A percentile compares a stretch with the other conserved stretches of the same genome.
phyloP scores from a whole-genome alignment of 176 grass and related monocot genomes.

The maize (Zea mays) region Zm-B73-REFERENCE-NAM-5.0 NC_050102.1:84464501-84465000 shows the following conservation, averaged over 20 bases:
- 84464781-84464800: background rate
- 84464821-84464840: too few relatives aligned
- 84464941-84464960: too few relatives aligned
- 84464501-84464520: conserved; percentile 29
- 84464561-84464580: conserved; percentile 77
- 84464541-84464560: conserved; percentile 29
- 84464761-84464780: conserved; percentile 15
- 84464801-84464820: too few relatives aligned
- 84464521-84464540: conserved; percentile 15
- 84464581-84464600: conserved; percentile 99
- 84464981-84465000: too few relatives aligned
- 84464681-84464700: conserved; percentile 12
- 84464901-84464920: too few relatives aligned
- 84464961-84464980: too few relatives aligned
- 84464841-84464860: too few relatives aligned
- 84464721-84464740: background rate
- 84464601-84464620: conserved; percentile 98
- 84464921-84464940: too few relatives aligned
- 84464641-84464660: conserved; percentile 91
- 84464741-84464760: background rate
- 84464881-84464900: too few relatives aligned
- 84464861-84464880: too few relatives aligned
- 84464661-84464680: conserved; percentile 78
- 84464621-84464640: conserved; percentile 91
- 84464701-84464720: background rate